Percentiles rank a stretch among this genome's conserved stretches.
Evolutionary conservation across 352 stramenopile genomes (phyloP).

Genomic region (Aphanomyces euteiches): DNA sequence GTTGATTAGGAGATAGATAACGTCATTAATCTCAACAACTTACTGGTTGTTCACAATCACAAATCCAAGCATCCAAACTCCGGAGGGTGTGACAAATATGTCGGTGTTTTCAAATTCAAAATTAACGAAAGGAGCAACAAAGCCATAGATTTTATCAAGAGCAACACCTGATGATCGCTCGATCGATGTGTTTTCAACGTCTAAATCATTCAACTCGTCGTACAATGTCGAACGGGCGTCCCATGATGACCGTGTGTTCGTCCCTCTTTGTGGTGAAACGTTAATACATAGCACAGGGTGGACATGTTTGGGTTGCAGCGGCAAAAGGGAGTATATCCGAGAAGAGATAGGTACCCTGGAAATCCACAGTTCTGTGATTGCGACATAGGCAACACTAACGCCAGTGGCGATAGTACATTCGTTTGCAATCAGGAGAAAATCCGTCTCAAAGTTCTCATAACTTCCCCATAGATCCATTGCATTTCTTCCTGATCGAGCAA

Average conservation of each 20-base stretch:
- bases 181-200: neutral
- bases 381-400: neutral
- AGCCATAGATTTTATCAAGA: neutral
- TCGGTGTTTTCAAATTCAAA: neutral
- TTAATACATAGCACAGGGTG: neutral
- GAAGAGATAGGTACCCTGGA: neutral
- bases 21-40: neutral
- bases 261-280: neutral
- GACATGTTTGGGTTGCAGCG: neutral
- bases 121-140: neutral
- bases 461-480: neutral
- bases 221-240: neutral
- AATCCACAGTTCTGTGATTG: neutral
- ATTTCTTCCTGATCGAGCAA: neutral
- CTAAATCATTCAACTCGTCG: neutral
- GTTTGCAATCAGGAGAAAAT: neutral
- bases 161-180: neutral
- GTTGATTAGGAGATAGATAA: neutral
- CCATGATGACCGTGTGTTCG: neutral
- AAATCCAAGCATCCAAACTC: slow-evolving; percentile 11
- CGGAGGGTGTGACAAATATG: neutral
- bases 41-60: neutral
- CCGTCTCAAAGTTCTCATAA: neutral
- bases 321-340: neutral
- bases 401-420: neutral